These are phyloP conservation scores for Blastocladiella emersonii DNA, from an alignment of 371 early-diverging fungal genomes.

Conservation along the genomic window DNA sequence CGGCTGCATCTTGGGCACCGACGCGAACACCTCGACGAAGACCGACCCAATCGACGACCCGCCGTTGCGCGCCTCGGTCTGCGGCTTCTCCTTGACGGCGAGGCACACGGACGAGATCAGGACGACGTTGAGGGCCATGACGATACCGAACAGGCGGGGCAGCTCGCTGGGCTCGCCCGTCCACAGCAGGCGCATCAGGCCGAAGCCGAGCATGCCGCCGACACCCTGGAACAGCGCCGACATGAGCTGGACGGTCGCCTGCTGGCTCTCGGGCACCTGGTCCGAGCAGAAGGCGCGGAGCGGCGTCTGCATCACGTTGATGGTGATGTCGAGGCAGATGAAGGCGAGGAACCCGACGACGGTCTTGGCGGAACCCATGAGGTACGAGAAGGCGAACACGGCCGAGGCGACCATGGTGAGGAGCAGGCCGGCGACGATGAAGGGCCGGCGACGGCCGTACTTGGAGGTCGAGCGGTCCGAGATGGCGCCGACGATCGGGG, in stretches of 20 bases:
- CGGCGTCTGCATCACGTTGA: slow-evolving; percentile 14
- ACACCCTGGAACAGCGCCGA: slow-evolving; percentile 9
- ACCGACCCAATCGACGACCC: not conserved
- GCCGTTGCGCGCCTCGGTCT: not conserved
- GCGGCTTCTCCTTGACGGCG: slow-evolving; percentile 7
- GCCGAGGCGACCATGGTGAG: slow-evolving; percentile 5
- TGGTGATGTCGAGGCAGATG: slow-evolving; percentile 11
- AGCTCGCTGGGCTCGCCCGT: not conserved
- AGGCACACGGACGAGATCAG: slow-evolving; percentile 1
- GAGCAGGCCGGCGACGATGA: slow-evolving; percentile 15
- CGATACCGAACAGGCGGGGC: slow-evolving; percentile 2
- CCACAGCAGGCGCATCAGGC: slow-evolving; percentile 1
- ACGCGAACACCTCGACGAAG: not conserved
- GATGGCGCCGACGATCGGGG: slow-evolving; percentile 26
- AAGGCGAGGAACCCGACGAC: slow-evolving; percentile 7
- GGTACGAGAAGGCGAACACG: slow-evolving; percentile 8
- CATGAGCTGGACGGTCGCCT: slow-evolving; percentile 9
- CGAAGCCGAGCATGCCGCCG: slow-evolving; percentile 10
- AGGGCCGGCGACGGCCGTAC: slow-evolving; percentile 24
- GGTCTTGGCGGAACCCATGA: not conserved
- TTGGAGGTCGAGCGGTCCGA: slow-evolving; percentile 17
- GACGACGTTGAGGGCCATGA: slow-evolving; percentile 10
- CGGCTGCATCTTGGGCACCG: slow-evolving; percentile 2
- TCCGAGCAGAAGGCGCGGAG: slow-evolving; percentile 11
- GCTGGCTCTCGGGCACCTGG: slow-evolving; percentile 8